Conservation (phyloP, 441 rosid species). For the Aquilaria agallochum region DNA sequence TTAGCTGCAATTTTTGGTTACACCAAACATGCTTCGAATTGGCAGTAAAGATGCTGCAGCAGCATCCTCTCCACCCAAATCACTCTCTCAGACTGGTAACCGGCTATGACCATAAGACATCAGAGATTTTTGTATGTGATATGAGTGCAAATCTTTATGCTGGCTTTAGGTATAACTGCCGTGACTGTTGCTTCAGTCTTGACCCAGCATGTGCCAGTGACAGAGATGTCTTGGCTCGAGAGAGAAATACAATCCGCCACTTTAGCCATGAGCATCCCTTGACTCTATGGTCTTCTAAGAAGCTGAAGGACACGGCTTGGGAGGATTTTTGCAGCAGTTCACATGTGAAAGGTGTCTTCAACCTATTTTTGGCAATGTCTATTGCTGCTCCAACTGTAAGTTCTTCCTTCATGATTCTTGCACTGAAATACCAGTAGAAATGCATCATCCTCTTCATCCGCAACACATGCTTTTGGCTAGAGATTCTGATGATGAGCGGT, state of each 20-base stretch:
- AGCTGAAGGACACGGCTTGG: background rate
- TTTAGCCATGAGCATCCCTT: background rate
- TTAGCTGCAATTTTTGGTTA: background rate
- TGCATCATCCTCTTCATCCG: background rate
- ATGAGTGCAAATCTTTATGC: background rate
- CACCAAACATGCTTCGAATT: background rate
- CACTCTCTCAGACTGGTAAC: background rate
- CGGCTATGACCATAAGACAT: background rate
- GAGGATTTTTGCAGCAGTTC: background rate
- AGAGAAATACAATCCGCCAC: background rate
- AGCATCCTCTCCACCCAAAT: background rate
- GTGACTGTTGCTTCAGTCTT: background rate
- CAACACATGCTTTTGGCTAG: background rate
- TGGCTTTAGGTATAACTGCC: background rate
- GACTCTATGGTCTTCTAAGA: background rate
- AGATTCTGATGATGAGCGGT: constrained; percentile 1
- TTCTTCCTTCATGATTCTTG: background rate
- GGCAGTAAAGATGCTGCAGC: background rate
- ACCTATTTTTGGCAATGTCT: too few species aligned
- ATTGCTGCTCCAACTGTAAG: too few species aligned
- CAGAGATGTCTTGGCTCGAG: background rate
- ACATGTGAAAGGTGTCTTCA: background rate
- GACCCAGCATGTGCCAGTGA: background rate
- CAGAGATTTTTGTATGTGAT: background rate
- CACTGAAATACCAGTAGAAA: background rate